Evolutionary conservation across 75 land plant species (phyloP).

Genomic region (Sequoiadendron giganteum): DNA sequence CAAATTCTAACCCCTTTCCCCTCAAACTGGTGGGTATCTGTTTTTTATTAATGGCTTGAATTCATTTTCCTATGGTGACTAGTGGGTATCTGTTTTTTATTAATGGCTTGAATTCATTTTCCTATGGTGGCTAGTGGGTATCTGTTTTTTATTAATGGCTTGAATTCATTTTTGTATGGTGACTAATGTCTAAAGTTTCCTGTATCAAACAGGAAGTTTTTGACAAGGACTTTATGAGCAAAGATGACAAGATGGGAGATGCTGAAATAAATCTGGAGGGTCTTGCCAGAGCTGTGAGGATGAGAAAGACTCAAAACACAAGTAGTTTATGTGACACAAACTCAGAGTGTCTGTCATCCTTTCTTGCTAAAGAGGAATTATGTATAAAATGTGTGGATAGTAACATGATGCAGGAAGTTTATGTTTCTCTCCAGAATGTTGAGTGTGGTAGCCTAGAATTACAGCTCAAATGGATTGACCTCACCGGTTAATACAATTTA

Average conservation of each 20-base stretch:
- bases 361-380: not conserved
- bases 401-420: not conserved
- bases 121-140: not conserved
- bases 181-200: not conserved
- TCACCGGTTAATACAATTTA: not conserved
- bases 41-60: not conserved
- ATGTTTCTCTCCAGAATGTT: not conserved
- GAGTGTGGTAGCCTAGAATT: not conserved
- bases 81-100: not conserved
- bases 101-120: not conserved
- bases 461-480: not conserved
- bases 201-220: not conserved
- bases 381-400: not conserved
- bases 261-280: not conserved
- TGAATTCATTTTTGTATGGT: not conserved
- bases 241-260: constrained; percentile 2
- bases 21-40: not conserved
- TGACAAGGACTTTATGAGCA: not conserved
- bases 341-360: not conserved
- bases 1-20: not conserved
- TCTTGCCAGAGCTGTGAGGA: not conserved
- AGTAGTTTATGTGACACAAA: not conserved
- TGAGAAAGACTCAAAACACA: not conserved
- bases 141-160: not conserved
- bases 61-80: not conserved